Evolutionary conservation across 192 early-diverging fungal species (phyloP).

Genomic region (Ambispora gerdemannii): DNA sequence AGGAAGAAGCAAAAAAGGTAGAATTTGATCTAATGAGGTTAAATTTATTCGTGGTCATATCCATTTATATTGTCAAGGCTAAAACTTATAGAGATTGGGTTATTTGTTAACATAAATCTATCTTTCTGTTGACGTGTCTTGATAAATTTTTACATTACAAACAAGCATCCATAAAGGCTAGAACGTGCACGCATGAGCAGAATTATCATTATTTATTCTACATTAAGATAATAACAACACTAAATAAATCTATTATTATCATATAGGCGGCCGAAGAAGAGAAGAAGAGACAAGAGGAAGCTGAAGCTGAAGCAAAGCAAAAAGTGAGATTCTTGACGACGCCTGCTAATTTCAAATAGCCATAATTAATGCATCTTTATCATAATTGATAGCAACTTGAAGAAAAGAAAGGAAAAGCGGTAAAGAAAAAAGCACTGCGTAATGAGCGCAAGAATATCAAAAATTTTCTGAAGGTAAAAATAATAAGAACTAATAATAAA

Average conservation of each 20-base stretch:
- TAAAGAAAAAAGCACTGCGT: constrained; percentile 52
- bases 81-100: too few relatives aligned
- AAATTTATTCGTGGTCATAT: too few relatives aligned
- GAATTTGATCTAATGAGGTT: background rate
- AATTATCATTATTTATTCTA: background rate
- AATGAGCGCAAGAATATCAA: constrained; percentile 75
- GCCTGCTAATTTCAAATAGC: too few relatives aligned
- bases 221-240: background rate
- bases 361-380: background rate
- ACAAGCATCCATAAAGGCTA: too few relatives aligned
- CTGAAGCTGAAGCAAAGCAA: constrained; percentile 37
- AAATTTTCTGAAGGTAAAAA: constrained; percentile 45
- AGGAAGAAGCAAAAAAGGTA: constrained; percentile 43
- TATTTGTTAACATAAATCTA: too few relatives aligned
- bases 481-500: background rate
- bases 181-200: background rate
- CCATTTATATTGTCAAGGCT: background rate
- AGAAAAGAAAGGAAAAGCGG: constrained; percentile 51
- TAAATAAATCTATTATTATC: background rate
- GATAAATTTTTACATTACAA: too few relatives aligned
- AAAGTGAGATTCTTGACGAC: constrained; percentile 6
- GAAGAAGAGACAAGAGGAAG: constrained; percentile 10
- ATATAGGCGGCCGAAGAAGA: constrained; percentile 26
- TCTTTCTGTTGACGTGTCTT: too few relatives aligned
- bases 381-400: constrained; percentile 34